These are phyloP conservation scores for Blastocystis sp. DNA, from an alignment of 352 stramenopile species.

Conservation along the genomic window DNA sequence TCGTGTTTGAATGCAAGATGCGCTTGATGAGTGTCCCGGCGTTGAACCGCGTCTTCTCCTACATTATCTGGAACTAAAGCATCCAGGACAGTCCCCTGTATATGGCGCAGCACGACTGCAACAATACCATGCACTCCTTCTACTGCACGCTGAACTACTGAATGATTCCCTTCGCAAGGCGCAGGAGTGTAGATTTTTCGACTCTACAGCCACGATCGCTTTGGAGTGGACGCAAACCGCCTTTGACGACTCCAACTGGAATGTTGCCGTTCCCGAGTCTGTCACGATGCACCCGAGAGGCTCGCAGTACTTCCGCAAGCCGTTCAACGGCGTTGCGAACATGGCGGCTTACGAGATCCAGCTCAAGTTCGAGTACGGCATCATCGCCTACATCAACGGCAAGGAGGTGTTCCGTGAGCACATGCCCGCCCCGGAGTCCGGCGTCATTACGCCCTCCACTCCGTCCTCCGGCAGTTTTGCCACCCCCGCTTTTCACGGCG, in stretches of 20 bases:
- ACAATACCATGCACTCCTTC: too few species aligned
- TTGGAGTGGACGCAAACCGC: not conserved
- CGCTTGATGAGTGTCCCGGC: too few species aligned
- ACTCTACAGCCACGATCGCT: too few species aligned
- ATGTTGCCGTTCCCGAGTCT: not conserved
- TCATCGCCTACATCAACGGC: conserved; percentile 8
- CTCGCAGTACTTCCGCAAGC: conserved; percentile 29
- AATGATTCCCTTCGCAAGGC: not conserved
- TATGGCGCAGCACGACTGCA: too few species aligned
- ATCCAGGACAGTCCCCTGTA: too few species aligned
- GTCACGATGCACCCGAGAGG: not conserved
- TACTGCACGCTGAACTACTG: not conserved
- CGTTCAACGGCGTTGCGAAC: not conserved
- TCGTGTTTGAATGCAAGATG: too few species aligned
- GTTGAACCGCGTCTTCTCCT: too few species aligned
- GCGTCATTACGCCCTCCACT: not conserved
- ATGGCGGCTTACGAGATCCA: conserved; percentile 20
- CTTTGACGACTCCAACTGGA: conserved; percentile 23
- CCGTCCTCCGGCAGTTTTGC: not conserved
- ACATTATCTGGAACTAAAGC: too few species aligned
- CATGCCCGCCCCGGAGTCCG: not conserved
- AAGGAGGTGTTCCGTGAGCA: conserved; percentile 1
- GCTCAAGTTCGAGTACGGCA: conserved; percentile 18
- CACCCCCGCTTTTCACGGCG: not conserved
- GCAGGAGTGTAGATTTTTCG: not conserved